A percentile compares a stretch with the other conserved stretches of the same genome.
Evolutionary conservation across 768 basidiomycete genomes (phyloP).

Genomic region (Boletus barrowsii): DNA sequence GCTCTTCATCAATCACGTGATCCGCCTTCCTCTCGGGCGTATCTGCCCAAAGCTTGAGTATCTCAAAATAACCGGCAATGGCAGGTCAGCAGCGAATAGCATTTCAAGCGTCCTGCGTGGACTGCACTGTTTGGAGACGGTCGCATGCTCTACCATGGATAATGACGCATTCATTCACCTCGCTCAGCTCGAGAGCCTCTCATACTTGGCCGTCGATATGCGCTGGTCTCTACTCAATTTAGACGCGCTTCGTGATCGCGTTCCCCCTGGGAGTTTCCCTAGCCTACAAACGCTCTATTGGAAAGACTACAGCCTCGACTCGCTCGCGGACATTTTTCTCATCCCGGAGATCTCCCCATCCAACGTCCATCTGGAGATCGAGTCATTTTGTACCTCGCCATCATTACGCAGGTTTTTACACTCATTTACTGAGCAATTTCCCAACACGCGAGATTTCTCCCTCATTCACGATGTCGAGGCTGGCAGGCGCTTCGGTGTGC

Average conservation of each 20-base stretch:
- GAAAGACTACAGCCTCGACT: slow-evolving; percentile 20
- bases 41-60: slow-evolving; percentile 17
- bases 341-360: slow-evolving; percentile 12
- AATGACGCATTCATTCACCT: slow-evolving; percentile 23
- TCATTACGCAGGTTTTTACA: slow-evolving; percentile 14
- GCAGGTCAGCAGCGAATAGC: slow-evolving; percentile 4
- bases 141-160: slow-evolving; percentile 20
- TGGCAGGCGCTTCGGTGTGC: slow-evolving; percentile 20
- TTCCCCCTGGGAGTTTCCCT: slow-evolving; percentile 12
- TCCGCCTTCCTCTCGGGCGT: slow-evolving; percentile 12
- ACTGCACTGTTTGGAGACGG: slow-evolving; percentile 12
- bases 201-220: slow-evolving; percentile 19
- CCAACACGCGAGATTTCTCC: slow-evolving; percentile 14
- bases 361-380: slow-evolving; percentile 18
- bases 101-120: slow-evolving; percentile 17
- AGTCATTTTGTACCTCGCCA: slow-evolving; percentile 19
- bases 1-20: slow-evolving; percentile 6
- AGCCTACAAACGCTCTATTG: slow-evolving; percentile 16
- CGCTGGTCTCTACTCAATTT: slow-evolving; percentile 21
- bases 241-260: slow-evolving; percentile 10
- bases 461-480: slow-evolving; percentile 22
- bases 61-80: slow-evolving; percentile 23
- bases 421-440: slow-evolving; percentile 10
- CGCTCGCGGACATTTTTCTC: slow-evolving; percentile 19
- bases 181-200: slow-evolving; percentile 19